Base-by-base conservation (phyloP, 305 asterid species). In the Fraxinus albicans region DNA sequence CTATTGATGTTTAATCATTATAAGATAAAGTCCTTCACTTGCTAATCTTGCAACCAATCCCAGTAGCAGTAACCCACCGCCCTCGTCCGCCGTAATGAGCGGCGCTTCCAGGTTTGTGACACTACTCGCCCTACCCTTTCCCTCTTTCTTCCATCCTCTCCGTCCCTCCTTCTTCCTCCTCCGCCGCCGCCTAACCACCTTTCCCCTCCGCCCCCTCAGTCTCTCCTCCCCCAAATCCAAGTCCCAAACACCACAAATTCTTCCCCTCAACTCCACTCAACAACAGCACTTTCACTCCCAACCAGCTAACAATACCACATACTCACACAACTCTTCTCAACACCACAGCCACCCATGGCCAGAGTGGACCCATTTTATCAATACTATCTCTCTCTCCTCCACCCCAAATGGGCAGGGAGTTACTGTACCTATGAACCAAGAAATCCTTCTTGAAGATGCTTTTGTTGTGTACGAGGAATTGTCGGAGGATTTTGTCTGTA, bases 401-500 rank as follows among this genome's bases (percentile, higher is more conserved):
- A 82, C 82, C 50, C 35, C 88, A 9, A 83, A 44, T 76, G 87
- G 86, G 42, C 84, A 78, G 78, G 90, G 80, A 23, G 40, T 23
- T 44, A 44, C 65, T 34, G 76, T 72, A 13, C 69, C 80, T 13
- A 87, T 73, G 79, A 86, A 77, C 60, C 42, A 12, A 55, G 76
- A 79, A 47, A 84, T 90, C 72, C 85, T 73, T 8, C 87, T 89
- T 5, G 97, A 90, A 76, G 99, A 94, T 44, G 96, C 92, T 3
- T 91, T 94, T 80, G 95, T 95, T 31, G 92, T 81, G 79, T 90
- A 91, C 84, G 96, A 96, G 93, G 88, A 87, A 58, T 85, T 96
- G 82, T 82, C 89, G 0, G 89, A 91, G 35, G 94, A 93, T 65
- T 96, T 94, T 82, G 82, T 90, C 12, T 85, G 79, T 36, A 86